Evolutionary conservation across 108 stramenopile species (phyloP).

Genomic region (Fistulifera pelliculosa): DNA sequence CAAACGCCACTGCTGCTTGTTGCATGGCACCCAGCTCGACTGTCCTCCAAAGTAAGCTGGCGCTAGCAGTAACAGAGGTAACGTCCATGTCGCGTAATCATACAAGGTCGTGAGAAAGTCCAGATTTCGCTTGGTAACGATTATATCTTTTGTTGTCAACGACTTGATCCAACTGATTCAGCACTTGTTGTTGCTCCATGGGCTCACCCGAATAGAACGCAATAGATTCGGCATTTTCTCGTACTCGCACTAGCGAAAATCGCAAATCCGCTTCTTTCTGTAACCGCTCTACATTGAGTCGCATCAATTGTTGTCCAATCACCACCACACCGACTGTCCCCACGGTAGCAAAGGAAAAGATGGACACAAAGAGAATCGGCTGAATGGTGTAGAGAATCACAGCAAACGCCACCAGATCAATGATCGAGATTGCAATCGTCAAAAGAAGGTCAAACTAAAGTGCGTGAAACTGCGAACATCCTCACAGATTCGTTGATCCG

Average conservation of each 20-base stretch:
- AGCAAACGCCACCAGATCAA: slow-evolving; percentile 81
- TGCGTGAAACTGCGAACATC: slow-evolving; percentile 81
- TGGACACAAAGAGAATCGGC: slow-evolving; percentile 71
- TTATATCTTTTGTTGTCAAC: slow-evolving; percentile 58
- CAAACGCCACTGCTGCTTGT: slow-evolving; percentile 58
- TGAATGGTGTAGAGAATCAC: slow-evolving; percentile 73
- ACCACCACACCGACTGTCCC: slow-evolving; percentile 43
- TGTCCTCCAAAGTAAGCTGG: slow-evolving; percentile 74
- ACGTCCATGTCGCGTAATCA: slow-evolving; percentile 69
- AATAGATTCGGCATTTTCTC: slow-evolving; percentile 22
- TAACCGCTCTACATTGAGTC: slow-evolving; percentile 63
- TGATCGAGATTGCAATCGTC: slow-evolving; percentile 58
- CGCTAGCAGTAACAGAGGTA: slow-evolving; percentile 79
- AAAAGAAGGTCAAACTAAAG: slow-evolving; percentile 76
- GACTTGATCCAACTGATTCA: slow-evolving; percentile 41
- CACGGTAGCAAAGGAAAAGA: slow-evolving; percentile 62
- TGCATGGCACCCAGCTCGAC: slow-evolving; percentile 84
- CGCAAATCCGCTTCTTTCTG: slow-evolving; percentile 37
- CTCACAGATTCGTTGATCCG: slow-evolving; percentile 86
- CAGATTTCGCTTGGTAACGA: slow-evolving; percentile 58
- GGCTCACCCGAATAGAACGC: slow-evolving; percentile 16
- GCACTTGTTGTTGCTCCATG: slow-evolving; percentile 45
- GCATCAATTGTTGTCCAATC: slow-evolving; percentile 48
- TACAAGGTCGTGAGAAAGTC: slow-evolving; percentile 83
- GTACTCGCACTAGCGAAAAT: slow-evolving; percentile 15